A percentile compares a stretch with the other conserved stretches of the same genome.
These are phyloP conservation scores for Cladophialophora chaetospira DNA, from an alignment of 2,329 filamentous ascomycete species.

Conservation along the genomic window DNA sequence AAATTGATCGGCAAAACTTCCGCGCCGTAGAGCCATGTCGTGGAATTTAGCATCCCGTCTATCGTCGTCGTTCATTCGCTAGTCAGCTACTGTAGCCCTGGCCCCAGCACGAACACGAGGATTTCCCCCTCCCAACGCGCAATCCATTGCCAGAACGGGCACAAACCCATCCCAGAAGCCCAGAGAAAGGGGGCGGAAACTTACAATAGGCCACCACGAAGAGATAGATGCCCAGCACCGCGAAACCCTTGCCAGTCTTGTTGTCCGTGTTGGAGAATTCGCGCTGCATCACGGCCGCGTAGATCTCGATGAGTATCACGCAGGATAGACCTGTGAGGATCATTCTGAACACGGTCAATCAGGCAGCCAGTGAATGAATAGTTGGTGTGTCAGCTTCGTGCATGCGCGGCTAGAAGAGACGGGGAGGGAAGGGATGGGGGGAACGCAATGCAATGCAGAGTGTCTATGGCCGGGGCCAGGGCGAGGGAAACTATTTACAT, in stretches of 20 bases:
- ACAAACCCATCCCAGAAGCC: no score
- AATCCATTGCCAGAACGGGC: no score
- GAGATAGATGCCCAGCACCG: constrained; percentile 61
- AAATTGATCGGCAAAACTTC: constrained; percentile 89
- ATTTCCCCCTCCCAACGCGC: no score
- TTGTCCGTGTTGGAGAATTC: constrained; percentile 59
- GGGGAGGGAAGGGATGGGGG: neutral
- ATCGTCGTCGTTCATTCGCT: no score
- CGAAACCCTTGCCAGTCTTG: constrained; percentile 59
- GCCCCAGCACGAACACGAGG: no score
- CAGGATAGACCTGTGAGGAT: constrained; percentile 55
- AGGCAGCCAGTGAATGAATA: neutral
- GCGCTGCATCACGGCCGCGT: constrained; percentile 61
- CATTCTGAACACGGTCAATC: constrained; percentile 46
- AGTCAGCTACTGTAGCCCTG: no score
- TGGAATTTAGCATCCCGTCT: constrained; percentile 50
- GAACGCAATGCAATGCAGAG: neutral
- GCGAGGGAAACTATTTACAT: constrained; percentile 40
- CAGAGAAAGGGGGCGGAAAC: constrained; percentile 24
- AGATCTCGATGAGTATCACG: constrained; percentile 60
- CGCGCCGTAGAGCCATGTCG: constrained; percentile 77
- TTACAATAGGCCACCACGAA: constrained; percentile 59
- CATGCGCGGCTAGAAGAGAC: constrained; percentile 20
- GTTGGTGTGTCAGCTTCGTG: constrained; percentile 6
- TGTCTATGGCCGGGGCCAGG: neutral